phyloP scores from a whole-genome alignment of 441 rosid species.

The Corymbia citriodora region DNA sequence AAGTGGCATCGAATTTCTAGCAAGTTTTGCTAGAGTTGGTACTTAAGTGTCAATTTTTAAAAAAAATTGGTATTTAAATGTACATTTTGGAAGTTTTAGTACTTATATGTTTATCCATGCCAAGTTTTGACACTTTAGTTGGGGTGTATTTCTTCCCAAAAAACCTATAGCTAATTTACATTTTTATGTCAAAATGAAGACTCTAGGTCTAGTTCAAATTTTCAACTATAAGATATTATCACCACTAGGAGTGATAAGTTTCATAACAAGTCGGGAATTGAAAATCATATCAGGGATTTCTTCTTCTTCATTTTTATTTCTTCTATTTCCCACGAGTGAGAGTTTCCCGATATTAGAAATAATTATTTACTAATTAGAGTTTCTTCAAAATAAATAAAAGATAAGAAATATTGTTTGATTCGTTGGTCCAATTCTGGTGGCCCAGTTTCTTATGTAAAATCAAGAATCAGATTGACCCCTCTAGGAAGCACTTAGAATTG shows the following conservation, averaged over 20 bases:
- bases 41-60: no score
- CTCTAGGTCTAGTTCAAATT: not conserved
- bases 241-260: not conserved
- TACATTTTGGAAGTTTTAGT: no score
- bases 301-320: not conserved
- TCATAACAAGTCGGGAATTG: fast-evolving
- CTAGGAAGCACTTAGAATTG: fast-evolving
- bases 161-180: no score
- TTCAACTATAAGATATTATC: not conserved
- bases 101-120: no score
- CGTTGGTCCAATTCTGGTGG: not conserved
- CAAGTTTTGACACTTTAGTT: no score
- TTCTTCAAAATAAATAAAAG: not conserved
- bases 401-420: not conserved
- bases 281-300: not conserved
- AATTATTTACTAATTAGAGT: no score
- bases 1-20: no score
- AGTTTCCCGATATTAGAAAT: not conserved
- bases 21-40: no score
- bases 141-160: no score
- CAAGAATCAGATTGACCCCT: fast-evolving
- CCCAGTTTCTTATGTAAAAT: not conserved
- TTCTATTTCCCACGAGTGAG: not conserved
- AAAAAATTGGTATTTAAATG: no score
- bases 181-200: not conserved